These are phyloP conservation scores for Parathielavia hyrcaniae DNA, from an alignment of 495 filamentous ascomycete genomes.

Conservation along the genomic window DNA sequence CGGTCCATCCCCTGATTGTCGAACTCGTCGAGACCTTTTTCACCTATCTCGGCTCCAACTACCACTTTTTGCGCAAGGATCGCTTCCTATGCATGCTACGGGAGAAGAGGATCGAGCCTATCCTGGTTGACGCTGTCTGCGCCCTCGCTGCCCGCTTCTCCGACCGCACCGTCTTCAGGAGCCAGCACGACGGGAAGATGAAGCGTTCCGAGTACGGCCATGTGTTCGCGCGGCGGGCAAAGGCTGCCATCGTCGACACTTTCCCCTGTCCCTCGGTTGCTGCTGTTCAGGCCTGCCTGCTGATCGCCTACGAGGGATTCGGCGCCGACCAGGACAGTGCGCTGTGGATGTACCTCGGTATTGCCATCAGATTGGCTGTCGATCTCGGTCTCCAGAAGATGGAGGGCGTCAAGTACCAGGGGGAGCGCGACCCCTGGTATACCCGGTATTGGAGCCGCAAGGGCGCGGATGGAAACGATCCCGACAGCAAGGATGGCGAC, in stretches of 20 bases:
- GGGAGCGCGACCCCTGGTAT: conserved; percentile 48
- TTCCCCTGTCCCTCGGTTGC: conserved; percentile 73
- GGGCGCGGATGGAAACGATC: conserved; percentile 28
- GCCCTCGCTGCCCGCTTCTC: conserved; percentile 77
- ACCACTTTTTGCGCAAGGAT: conserved; percentile 67
- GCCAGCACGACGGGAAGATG: conserved; percentile 49
- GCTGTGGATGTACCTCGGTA: conserved; percentile 83
- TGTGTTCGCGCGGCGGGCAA: conserved; percentile 71
- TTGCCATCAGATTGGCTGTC: conserved; percentile 78
- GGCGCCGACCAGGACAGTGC: conserved; percentile 80
- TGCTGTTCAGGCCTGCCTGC: conserved; percentile 69
- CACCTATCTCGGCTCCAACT: conserved; percentile 69
- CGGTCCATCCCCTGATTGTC: conserved; percentile 64
- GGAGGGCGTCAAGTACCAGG: conserved; percentile 66
- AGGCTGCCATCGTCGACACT: conserved; percentile 64
- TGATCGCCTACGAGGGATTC: conserved; percentile 81
- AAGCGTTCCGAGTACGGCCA: conserved; percentile 59
- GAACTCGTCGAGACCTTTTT: conserved; percentile 75
- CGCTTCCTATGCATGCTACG: conserved; percentile 63
- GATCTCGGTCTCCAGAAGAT: conserved; percentile 76
- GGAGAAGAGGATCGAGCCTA: conserved; percentile 73
- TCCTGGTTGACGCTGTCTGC: conserved; percentile 81
- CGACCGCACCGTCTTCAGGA: conserved; percentile 55
- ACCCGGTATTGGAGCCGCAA: conserved; percentile 36
- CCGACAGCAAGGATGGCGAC: conserved; percentile 36